phyloP scores from a whole-genome alignment of 768 basidiomycete genomes.

The Favolaschia claudopus region DNA sequence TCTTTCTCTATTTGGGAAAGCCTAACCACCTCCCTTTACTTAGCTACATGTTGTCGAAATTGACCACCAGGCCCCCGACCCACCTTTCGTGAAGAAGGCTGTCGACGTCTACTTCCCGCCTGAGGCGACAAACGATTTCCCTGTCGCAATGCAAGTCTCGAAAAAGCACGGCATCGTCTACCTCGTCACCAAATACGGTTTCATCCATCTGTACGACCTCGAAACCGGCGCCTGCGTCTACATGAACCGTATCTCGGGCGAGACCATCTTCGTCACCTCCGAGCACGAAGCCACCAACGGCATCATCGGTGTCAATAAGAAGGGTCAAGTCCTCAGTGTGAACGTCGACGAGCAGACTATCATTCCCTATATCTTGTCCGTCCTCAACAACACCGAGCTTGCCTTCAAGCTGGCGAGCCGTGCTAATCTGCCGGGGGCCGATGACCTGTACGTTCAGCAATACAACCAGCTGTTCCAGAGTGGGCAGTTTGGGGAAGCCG shows the following conservation, averaged over 20 bases:
- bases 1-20: neutral
- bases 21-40: conserved; percentile 10
- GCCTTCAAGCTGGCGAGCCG: conserved; percentile 98
- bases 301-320: conserved; percentile 99
- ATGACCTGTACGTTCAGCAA: conserved; percentile 94
- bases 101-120: conserved; percentile 99
- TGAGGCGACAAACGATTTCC: conserved; percentile 98
- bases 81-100: conserved; percentile 94
- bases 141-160: conserved; percentile 99
- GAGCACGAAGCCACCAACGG: conserved; percentile 94
- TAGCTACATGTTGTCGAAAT: conserved; percentile 99
- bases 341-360: conserved; percentile 96
- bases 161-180: conserved; percentile 96
- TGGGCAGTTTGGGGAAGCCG: conserved; percentile 92
- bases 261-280: conserved; percentile 98
- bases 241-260: conserved; percentile 99
- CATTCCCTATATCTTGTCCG: conserved; percentile 92
- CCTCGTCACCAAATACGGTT: conserved; percentile 98
- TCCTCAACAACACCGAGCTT: conserved; percentile 95
- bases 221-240: conserved; percentile 97
- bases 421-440: conserved; percentile 95
- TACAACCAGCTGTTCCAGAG: conserved; percentile 90
- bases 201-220: conserved; percentile 98
- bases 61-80: conserved; percentile 92
- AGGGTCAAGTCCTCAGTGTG: conserved; percentile 97